Percentiles rank a stretch among this genome's conserved stretches.
These are phyloP conservation scores for Acanthamoeba castellanii DNA, from an alignment of 208 protist species.

Conservation along the genomic window DNA sequence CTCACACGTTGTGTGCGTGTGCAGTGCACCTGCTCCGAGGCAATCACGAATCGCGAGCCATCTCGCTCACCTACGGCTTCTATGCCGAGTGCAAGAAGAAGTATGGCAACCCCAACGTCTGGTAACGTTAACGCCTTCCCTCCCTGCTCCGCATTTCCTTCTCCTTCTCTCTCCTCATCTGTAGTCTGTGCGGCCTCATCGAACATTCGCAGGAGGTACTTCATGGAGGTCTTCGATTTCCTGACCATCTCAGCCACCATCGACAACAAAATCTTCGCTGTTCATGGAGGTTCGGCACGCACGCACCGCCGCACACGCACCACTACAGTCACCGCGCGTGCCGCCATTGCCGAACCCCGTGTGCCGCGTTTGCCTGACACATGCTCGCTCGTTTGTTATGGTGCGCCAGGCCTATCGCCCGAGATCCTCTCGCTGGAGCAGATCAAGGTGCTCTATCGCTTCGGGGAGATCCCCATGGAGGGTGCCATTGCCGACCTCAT, in stretches of 20 bases:
- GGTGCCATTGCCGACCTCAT: slow-evolving; percentile 97
- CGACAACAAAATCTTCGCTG: slow-evolving; percentile 96
- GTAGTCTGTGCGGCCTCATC: slow-evolving; percentile 98
- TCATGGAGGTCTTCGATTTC: slow-evolving; percentile 98
- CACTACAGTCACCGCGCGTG: background rate
- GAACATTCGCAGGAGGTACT: slow-evolving; percentile 95
- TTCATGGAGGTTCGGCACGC: slow-evolving; percentile 79
- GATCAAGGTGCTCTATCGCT: slow-evolving; percentile 95
- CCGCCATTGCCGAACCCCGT: background rate
- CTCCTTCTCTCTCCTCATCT: slow-evolving; percentile 90
- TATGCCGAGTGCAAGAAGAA: slow-evolving; percentile 99
- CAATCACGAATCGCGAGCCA: slow-evolving; percentile 98
- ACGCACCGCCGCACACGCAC: background rate
- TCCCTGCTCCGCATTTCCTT: background rate
- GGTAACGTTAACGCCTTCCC: slow-evolving; percentile 79
- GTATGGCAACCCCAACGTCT: slow-evolving; percentile 97
- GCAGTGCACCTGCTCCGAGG: slow-evolving; percentile 97
- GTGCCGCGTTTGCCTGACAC: background rate
- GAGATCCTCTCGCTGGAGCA: slow-evolving; percentile 91
- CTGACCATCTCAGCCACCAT: slow-evolving; percentile 97
- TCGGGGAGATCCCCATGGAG: slow-evolving; percentile 98
- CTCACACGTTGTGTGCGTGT: slow-evolving; percentile 90
- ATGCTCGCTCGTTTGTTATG: slow-evolving; percentile 89
- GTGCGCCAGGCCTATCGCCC: slow-evolving; percentile 30
- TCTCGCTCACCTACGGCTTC: slow-evolving; percentile 98